Conservation (phyloP, 495 filamentous ascomycete genomes). For the Neurospora sp. region DNA sequence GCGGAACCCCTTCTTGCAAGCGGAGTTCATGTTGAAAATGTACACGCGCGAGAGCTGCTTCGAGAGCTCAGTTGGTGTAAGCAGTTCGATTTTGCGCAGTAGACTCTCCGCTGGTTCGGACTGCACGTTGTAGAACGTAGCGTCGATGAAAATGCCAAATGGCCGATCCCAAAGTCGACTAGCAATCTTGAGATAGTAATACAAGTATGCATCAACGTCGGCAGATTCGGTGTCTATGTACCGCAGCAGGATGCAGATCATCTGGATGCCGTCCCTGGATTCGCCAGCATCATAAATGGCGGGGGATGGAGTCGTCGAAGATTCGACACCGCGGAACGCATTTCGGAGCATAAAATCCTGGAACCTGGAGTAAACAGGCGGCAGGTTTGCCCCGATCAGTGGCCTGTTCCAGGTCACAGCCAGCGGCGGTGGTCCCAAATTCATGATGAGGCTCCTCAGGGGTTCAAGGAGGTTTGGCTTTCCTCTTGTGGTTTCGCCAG, state of each 20-base stretch:
- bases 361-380: conserved; percentile 52
- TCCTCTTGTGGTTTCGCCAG: conserved; percentile 33
- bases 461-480: conserved; percentile 41
- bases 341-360: conserved; percentile 62
- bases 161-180: conserved; percentile 57
- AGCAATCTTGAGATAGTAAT: conserved; percentile 58
- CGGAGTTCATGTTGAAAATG: conserved; percentile 61
- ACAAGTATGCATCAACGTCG: conserved; percentile 51
- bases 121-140: conserved; percentile 53
- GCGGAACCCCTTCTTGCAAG: conserved; percentile 52
- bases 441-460: conserved; percentile 47
- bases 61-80: conserved; percentile 49
- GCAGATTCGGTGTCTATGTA: conserved; percentile 50
- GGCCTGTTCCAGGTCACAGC: conserved; percentile 55
- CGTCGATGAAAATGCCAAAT: conserved; percentile 54
- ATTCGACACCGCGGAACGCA: conserved; percentile 50
- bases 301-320: conserved; percentile 41
- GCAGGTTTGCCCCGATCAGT: conserved; percentile 45
- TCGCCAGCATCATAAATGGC: conserved; percentile 60
- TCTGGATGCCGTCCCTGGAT: conserved; percentile 54
- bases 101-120: conserved; percentile 51
- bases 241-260: conserved; percentile 56
- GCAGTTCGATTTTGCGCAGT: conserved; percentile 43
- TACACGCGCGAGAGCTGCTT: conserved; percentile 47
- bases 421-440: conserved; percentile 52